Conservation (phyloP, 495 filamentous ascomycete species). For the Barbatosphaeria neglecta region DNA sequence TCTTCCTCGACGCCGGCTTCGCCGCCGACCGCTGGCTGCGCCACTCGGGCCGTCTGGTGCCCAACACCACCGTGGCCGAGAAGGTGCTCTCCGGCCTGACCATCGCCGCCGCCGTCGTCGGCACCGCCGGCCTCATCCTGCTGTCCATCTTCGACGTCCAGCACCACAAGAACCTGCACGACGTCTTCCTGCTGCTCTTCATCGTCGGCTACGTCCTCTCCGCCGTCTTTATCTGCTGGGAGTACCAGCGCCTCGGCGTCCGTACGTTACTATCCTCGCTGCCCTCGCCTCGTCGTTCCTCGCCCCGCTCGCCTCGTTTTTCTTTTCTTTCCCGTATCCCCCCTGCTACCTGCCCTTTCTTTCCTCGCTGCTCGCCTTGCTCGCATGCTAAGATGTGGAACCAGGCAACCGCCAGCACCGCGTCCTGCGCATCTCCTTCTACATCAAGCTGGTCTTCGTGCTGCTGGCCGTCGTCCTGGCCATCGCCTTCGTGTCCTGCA, state of each 20-base stretch:
- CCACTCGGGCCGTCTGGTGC: conserved; percentile 58
- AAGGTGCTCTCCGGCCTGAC: conserved; percentile 56
- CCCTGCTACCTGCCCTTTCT: not conserved
- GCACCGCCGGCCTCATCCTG: conserved; percentile 68
- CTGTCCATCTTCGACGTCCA: conserved; percentile 76
- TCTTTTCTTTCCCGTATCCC: not conserved
- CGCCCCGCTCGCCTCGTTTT: conserved; percentile 1
- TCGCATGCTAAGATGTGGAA: too few relatives aligned
- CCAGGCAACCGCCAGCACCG: conserved; percentile 58
- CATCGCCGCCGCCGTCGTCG: conserved; percentile 63
- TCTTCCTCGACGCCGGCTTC: conserved; percentile 77
- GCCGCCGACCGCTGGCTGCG: conserved; percentile 72
- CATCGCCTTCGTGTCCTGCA: conserved; percentile 45
- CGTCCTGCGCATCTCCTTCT: conserved; percentile 65
- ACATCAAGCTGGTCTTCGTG: conserved; percentile 71
- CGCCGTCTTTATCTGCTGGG: conserved; percentile 75
- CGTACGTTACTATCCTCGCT: conserved; percentile 34
- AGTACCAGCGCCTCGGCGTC: conserved; percentile 74
- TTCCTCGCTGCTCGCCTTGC: conserved; percentile 2
- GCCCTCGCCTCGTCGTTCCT: conserved; percentile 1
- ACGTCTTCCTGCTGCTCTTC: conserved; percentile 71
- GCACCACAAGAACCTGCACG: conserved; percentile 52
- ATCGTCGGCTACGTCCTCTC: conserved; percentile 73
- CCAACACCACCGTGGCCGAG: conserved; percentile 55
- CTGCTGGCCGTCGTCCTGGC: conserved; percentile 66